Evolutionary conservation across 2,329 filamentous ascomycete species (phyloP), one percentile per base, ranked within the genome.

Genomic region (Colletotrichum spaethianum): DNA sequence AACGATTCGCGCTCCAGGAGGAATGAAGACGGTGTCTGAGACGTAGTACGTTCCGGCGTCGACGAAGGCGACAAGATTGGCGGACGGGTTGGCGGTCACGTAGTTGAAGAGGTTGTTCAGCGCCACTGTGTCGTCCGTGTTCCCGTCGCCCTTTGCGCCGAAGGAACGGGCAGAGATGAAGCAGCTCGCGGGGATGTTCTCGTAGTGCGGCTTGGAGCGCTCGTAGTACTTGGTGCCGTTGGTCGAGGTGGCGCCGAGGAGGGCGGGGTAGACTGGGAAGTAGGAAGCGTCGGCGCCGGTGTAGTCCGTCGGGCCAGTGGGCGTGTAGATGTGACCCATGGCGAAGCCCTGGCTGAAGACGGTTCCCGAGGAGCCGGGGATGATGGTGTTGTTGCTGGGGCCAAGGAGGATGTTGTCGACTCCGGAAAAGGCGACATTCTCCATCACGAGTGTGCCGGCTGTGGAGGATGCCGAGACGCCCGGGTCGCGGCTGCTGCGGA

Each of bases 131-230:
- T 96, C 94, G 75, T 96, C 94, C 1, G 93, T 92, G 2, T 80
- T 79, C 44, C 93, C 94, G 76, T 96, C 93, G 73, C 94, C 94
- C 77, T 87, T 91, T 67, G 92, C 93, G 46, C 93, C 93, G 18
- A 84, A 85, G 18, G 85, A 85, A 75, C 93, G 93, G 77, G 94
- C 90, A 70, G 90, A 93, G 76, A 94, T 79, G 78, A 96, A 94
- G 8, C 87, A 85, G 2, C 85, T 85, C 1, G 86, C 85, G 0
- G 89, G 82, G 4, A 91, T 77, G 36, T 86, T 80, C 67, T 91
- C 88, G 78, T 96, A 97, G 75, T 94, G 90, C 7, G 94, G 94
- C 86, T 93, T 94, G 75, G 93, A 92, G 23, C 92, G 89, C 77
- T 93, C 91, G 79, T 93, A 95, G 79, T 93, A 90, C 31, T 85